These are phyloP conservation scores for sorghum (Sorghum bicolor) DNA, from an alignment of 176 grass and related monocot genomes.

Conservation along the genomic window DNA sequence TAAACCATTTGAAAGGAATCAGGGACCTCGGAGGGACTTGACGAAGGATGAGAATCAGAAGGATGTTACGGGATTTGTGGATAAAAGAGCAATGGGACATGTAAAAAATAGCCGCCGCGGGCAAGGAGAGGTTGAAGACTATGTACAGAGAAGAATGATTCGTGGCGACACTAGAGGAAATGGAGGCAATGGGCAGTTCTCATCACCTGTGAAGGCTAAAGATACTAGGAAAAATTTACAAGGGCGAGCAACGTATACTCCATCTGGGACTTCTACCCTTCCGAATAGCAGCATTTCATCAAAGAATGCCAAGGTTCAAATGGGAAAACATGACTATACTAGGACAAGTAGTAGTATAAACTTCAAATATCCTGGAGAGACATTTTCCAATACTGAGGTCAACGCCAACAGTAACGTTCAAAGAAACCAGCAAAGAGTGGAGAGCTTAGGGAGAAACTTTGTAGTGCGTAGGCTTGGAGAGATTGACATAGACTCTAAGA, in stretches of 20 bases:
- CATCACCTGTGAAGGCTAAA: conserved; percentile 24
- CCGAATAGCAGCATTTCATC: neutral
- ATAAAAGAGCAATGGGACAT: neutral
- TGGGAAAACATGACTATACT: neutral
- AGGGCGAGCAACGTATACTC: neutral
- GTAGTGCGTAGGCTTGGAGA: conserved; percentile 1
- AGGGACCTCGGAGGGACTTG: conserved; percentile 6
- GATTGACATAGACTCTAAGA: conserved; percentile 16
- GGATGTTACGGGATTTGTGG: conserved; percentile 27
- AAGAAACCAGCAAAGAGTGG: conserved; percentile 20
- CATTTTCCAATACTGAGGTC: neutral
- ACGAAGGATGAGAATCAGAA: neutral
- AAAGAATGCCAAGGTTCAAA: conserved; percentile 21
- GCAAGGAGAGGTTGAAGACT: conserved; percentile 30
- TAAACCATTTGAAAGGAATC: conserved; percentile 32
- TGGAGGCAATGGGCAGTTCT: conserved; percentile 21
- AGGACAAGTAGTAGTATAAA: neutral
- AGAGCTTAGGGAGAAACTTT: conserved; percentile 24
- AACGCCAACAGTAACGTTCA: conserved; percentile 12
- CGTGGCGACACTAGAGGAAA: conserved; percentile 9
- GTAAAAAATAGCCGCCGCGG: neutral
- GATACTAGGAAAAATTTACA: conserved; percentile 20
- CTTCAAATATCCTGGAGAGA: conserved; percentile 9
- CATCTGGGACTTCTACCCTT: conserved; percentile 4
- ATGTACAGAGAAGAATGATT: conserved; percentile 40